Evolutionary conservation across 306 rosid species (phyloP).

Genomic region (Medicago ruthenica): DNA sequence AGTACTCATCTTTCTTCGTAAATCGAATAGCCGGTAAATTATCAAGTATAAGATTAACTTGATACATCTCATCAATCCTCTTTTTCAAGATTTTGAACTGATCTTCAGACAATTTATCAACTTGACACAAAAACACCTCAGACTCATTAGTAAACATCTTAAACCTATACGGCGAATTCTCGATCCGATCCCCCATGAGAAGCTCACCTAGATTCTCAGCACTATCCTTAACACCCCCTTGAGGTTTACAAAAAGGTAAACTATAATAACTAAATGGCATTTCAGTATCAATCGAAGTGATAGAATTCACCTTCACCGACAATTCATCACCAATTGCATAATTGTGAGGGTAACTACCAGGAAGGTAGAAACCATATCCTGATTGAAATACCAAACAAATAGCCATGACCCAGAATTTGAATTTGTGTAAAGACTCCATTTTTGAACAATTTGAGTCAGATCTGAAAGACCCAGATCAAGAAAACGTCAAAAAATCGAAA

Average conservation of each 20-base stretch:
- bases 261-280: conserved; percentile 94
- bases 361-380: conserved; percentile 80
- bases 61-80: conserved; percentile 98
- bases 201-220: conserved; percentile 99
- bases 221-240: conserved; percentile 82
- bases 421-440: conserved; percentile 64
- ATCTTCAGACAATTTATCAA: conserved; percentile 62
- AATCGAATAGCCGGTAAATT: conserved; percentile 86
- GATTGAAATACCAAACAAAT: conserved; percentile 63
- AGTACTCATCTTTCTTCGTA: conserved; percentile 78
- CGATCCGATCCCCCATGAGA: conserved; percentile 97
- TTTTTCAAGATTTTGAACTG: conserved; percentile 74
- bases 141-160: conserved; percentile 74
- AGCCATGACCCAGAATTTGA: conserved; percentile 58
- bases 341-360: conserved; percentile 92
- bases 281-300: conserved; percentile 91
- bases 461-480: conserved; percentile 64
- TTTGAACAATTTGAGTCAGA: conserved; percentile 56
- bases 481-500: conserved; percentile 22
- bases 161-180: conserved; percentile 85
- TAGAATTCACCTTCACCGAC: conserved; percentile 83
- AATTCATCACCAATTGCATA: conserved; percentile 59
- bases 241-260: conserved; percentile 81
- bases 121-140: conserved; percentile 70
- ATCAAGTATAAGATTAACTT: conserved; percentile 75